phyloP scores from a whole-genome alignment of 179 eudicot genomes.

The Carnegiea gigantea region DNA sequence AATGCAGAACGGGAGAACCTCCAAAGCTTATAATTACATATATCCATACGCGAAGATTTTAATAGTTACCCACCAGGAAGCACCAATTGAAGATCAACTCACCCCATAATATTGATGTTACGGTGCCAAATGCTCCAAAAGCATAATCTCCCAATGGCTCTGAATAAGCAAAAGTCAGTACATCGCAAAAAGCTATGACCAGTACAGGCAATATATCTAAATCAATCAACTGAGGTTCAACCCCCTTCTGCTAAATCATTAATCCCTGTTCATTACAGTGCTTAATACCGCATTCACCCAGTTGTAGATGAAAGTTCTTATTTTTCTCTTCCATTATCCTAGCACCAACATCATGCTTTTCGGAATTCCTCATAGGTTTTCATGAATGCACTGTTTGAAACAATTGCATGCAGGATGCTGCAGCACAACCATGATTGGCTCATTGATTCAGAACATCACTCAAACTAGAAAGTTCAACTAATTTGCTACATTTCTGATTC shows the following conservation, averaged over 20 bases:
- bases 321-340: no score
- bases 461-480: not conserved
- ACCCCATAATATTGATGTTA: not conserved
- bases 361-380: no score
- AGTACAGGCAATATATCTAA: not conserved
- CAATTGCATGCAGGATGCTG: not conserved
- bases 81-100: not conserved
- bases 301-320: no score
- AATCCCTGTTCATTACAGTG: not conserved
- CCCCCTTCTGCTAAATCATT: not conserved
- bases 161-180: not conserved
- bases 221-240: not conserved
- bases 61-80: conserved; percentile 2
- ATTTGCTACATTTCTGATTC: not conserved
- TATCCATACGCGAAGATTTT: conserved; percentile 13
- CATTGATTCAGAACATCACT: not conserved
- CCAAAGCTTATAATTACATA: conserved; percentile 36
- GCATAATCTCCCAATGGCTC: not conserved
- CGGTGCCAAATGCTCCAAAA: not conserved
- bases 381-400: not conserved
- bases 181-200: not conserved
- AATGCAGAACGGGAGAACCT: conserved; percentile 39
- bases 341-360: no score
- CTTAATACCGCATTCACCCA: no score
- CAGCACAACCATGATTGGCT: not conserved